These are phyloP conservation scores for Parachaetomium inaequale DNA, from an alignment of 495 filamentous ascomycete genomes.

Conservation along the genomic window DNA sequence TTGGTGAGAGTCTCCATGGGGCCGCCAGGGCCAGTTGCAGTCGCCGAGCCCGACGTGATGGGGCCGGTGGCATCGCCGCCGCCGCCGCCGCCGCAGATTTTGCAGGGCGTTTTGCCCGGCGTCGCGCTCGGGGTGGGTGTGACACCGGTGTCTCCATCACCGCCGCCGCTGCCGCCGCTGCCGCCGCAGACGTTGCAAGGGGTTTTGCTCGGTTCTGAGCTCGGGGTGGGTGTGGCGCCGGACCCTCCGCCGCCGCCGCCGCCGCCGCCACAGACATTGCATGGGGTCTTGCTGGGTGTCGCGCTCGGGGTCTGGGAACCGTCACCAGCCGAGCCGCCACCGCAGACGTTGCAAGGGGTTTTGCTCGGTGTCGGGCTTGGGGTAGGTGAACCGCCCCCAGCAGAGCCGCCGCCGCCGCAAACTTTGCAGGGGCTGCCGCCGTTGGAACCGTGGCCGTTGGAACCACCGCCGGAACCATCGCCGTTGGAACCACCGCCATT, in stretches of 20 bases:
- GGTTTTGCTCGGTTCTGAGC: background rate
- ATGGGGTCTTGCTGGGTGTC: background rate
- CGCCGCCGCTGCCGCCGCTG: too few relatives aligned
- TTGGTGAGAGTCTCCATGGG: background rate
- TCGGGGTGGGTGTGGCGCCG: background rate
- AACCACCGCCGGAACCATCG: background rate
- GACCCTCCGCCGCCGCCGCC: background rate
- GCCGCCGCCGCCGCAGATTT: background rate
- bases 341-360: background rate
- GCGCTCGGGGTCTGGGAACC: background rate
- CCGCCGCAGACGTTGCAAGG: background rate
- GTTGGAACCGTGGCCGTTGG: background rate
- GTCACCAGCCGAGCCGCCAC: background rate
- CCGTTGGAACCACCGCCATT: background rate
- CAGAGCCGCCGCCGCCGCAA: background rate
- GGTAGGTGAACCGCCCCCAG: background rate
- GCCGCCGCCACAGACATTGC: background rate
- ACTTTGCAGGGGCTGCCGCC: background rate
- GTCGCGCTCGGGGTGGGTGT: background rate
- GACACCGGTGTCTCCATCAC: too few relatives aligned
- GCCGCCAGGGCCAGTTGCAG: background rate
- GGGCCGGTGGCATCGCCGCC: background rate
- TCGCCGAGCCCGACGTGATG: constrained; percentile 3
- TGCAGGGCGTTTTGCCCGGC: background rate
- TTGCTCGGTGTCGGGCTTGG: background rate